Conservation (phyloP, 345 rosid genomes). For the Populus alba region DNA sequence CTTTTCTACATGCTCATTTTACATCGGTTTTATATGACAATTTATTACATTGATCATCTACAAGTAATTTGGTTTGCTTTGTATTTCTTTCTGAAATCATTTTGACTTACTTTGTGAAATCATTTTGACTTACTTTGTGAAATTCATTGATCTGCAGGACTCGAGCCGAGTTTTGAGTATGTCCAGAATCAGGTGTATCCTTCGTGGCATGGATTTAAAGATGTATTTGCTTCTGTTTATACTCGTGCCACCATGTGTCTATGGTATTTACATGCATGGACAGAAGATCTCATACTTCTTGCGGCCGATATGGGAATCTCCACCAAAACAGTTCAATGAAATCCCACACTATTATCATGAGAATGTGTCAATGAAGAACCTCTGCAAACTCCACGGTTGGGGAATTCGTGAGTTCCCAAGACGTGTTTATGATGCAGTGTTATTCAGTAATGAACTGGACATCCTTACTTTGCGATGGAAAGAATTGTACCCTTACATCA, state of each 20-base stretch:
- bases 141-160: constrained; percentile 49
- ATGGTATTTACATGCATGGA: constrained; percentile 62
- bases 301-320: constrained; percentile 83
- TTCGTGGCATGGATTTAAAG: constrained; percentile 85
- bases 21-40: background rate
- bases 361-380: constrained; percentile 72
- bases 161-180: constrained; percentile 71
- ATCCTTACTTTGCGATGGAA: constrained; percentile 72
- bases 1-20: no score
- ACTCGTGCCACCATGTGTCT: constrained; percentile 65
- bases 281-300: constrained; percentile 81
- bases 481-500: constrained; percentile 71
- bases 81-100: constrained; percentile 2
- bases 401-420: constrained; percentile 78
- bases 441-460: constrained; percentile 78
- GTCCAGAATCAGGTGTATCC: constrained; percentile 83
- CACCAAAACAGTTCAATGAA: constrained; percentile 72
- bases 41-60: background rate
- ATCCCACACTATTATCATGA: constrained; percentile 80
- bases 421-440: constrained; percentile 76
- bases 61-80: background rate
- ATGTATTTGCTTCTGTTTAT: constrained; percentile 60
- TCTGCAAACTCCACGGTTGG: constrained; percentile 89
- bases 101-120: background rate
- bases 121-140: background rate